Evolutionary conservation across 2,329 filamentous ascomycete genomes (phyloP).

Genomic region (Pleomassaria siparia): DNA sequence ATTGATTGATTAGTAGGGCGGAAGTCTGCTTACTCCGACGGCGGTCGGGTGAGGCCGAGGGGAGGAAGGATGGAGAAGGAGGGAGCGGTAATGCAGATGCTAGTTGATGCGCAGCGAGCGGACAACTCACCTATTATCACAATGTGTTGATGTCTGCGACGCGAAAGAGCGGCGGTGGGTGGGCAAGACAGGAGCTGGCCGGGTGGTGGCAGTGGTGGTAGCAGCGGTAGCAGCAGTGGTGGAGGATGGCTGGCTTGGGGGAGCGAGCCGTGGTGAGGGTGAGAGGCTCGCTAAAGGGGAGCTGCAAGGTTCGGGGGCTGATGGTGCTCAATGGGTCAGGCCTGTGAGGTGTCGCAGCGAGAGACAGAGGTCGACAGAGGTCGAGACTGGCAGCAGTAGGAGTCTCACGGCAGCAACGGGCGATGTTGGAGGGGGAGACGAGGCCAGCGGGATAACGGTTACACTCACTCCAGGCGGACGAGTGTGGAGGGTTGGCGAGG

Average conservation of each 20-base stretch:
- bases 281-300: conserved; percentile 26
- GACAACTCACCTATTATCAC: conserved; percentile 30
- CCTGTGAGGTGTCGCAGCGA: conserved; percentile 24
- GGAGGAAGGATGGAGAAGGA: conserved; percentile 7
- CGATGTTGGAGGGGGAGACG: conserved; percentile 8
- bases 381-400: conserved; percentile 15
- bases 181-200: conserved; percentile 4
- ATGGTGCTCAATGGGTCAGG: conserved; percentile 18
- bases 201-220: conserved; percentile 13
- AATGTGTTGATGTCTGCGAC: conserved; percentile 9
- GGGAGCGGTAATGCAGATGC: conserved; percentile 1
- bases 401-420: conserved; percentile 27
- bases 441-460: conserved; percentile 20
- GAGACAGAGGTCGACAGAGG: conserved; percentile 14
- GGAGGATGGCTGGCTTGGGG: conserved; percentile 31
- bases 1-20: conserved; percentile 10
- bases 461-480: conserved; percentile 12
- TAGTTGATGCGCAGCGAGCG: conserved; percentile 6
- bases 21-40: conserved; percentile 2
- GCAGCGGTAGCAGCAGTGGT: conserved; percentile 15
- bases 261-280: conserved; percentile 19
- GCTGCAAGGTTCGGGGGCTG: conserved; percentile 32
- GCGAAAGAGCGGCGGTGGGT: conserved; percentile 1
- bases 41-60: not conserved
- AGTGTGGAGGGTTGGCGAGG: conserved; percentile 14